Percentiles rank a stretch among this genome's conserved stretches.
Conservation (phyloP, 2,329 filamentous ascomycete genomes). For the Fusarium sp. region DNA sequence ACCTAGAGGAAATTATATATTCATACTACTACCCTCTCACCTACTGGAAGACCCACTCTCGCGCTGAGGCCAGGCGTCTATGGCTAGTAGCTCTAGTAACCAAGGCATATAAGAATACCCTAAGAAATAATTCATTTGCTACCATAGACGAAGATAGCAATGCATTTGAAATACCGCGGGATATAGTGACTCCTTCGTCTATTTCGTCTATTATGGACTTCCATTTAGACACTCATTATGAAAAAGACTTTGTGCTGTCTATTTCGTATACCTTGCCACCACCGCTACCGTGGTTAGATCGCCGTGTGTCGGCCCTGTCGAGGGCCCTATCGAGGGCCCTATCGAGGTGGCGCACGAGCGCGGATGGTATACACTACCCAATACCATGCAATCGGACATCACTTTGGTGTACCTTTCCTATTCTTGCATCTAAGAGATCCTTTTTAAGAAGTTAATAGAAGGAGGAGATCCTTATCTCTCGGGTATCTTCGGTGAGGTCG, state of each 20-base stretch:
- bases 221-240: background rate
- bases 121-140: background rate
- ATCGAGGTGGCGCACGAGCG: background rate
- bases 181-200: background rate
- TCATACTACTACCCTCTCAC: background rate
- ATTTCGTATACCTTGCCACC: background rate
- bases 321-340: too few relatives aligned
- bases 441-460: background rate
- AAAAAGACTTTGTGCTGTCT: background rate
- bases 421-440: background rate
- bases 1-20: background rate
- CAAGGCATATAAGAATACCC: background rate
- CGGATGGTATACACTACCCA: background rate
- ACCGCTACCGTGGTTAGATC: background rate
- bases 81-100: background rate
- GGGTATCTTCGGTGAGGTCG: background rate
- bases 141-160: background rate
- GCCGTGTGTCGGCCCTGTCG: too few relatives aligned
- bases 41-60: background rate
- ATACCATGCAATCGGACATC: background rate
- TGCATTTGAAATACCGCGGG: background rate
- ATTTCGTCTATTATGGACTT: background rate
- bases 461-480: background rate
- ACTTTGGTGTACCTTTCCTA: background rate
- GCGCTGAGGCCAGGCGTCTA: background rate